Percentiles rank a stretch among this genome's conserved stretches.
phyloP scores from a whole-genome alignment of 1,139 yeast species.

The Suhomyces coccinellae region DNA sequence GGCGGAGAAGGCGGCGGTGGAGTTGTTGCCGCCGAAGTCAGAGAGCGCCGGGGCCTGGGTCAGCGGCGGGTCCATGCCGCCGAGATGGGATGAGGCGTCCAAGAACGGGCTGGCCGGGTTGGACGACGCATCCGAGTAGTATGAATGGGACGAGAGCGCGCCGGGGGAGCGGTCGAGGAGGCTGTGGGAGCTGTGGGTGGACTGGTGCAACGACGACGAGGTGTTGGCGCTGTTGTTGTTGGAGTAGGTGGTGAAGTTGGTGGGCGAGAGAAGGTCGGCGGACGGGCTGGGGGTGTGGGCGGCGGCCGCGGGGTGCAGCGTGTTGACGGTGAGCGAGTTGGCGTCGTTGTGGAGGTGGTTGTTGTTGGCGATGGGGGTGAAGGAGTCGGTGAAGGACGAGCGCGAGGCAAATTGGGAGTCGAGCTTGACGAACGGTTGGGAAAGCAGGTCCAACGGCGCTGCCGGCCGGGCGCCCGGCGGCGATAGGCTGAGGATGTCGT shows the following conservation, averaged over 20 bases:
- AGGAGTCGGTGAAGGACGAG: neutral
- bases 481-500: constrained; percentile 15
- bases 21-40: constrained; percentile 2
- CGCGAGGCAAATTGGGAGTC: neutral
- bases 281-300: constrained; percentile 11
- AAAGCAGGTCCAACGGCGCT: constrained; percentile 2
- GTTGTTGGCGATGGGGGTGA: neutral
- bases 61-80: constrained; percentile 17
- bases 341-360: constrained; percentile 1
- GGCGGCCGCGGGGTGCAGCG: neutral
- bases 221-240: constrained; percentile 3
- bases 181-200: constrained; percentile 7
- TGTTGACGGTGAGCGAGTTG: constrained; percentile 1
- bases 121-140: constrained; percentile 39
- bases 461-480: constrained; percentile 10
- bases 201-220: constrained; percentile 3
- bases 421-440: neutral
- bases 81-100: constrained; percentile 40
- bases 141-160: constrained; percentile 24
- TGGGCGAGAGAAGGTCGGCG: constrained; percentile 14
- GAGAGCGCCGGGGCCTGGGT: constrained; percentile 4
- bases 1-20: neutral
- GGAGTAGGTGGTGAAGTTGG: constrained; percentile 8
- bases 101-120: constrained; percentile 42
- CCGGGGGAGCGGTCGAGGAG: constrained; percentile 16